Conservation (phyloP, 352 stramenopile genomes). For the Globisporangium canariense region DNA sequence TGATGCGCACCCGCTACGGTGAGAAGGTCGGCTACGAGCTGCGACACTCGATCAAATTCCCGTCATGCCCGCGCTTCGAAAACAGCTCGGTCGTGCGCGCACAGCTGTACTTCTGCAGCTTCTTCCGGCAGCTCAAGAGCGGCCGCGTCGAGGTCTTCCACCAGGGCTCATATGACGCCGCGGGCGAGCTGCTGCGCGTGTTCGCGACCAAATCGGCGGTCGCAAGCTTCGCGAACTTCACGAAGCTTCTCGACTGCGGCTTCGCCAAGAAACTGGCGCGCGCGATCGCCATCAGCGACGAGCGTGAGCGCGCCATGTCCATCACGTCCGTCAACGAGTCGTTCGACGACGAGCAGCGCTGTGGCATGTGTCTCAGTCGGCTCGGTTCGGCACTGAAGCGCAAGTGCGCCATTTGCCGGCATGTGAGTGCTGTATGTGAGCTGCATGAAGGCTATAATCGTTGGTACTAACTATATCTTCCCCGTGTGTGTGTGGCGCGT, state of each 20-base stretch:
- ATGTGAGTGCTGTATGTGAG: constrained; percentile 19
- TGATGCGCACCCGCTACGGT: constrained; percentile 29
- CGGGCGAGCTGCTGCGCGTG: constrained; percentile 37
- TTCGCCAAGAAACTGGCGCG: constrained; percentile 62
- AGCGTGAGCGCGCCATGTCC: constrained; percentile 27
- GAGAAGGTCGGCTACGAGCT: constrained; percentile 38
- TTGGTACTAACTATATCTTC: background rate
- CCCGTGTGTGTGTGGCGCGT: background rate
- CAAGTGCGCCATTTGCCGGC: constrained; percentile 43
- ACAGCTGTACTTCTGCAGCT: constrained; percentile 62
- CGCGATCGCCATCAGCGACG: constrained; percentile 31
- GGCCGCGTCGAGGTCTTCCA: constrained; percentile 64
- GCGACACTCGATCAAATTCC: constrained; percentile 62
- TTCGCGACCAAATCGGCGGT: constrained; percentile 46
- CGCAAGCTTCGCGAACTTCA: constrained; percentile 38
- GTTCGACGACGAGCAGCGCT: constrained; percentile 33
- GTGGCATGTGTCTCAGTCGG: constrained; percentile 45
- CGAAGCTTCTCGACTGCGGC: constrained; percentile 40
- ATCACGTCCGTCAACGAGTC: constrained; percentile 31
- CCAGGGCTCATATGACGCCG: constrained; percentile 50
- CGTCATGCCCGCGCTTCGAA: constrained; percentile 41
- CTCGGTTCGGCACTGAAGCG: constrained; percentile 27
- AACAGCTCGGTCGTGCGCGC: constrained; percentile 55
- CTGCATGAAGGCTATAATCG: background rate
- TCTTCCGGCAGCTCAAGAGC: constrained; percentile 59